Conservation (phyloP, 306 rosid genomes). For the Crataegus laevigata region DNA sequence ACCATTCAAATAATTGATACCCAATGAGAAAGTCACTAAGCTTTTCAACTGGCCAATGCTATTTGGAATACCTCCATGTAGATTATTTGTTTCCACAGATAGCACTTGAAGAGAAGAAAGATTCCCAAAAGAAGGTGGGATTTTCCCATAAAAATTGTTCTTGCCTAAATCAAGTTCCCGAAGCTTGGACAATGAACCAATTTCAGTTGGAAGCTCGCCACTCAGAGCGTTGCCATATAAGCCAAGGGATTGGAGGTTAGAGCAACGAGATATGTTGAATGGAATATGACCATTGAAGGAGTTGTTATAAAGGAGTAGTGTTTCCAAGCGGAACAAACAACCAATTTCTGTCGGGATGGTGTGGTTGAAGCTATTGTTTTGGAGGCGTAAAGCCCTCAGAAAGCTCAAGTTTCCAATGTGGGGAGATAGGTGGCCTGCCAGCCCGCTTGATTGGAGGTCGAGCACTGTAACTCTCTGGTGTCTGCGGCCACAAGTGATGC, state of each 20-base stretch:
- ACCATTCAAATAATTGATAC: constrained; percentile 11
- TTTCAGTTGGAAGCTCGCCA: not conserved
- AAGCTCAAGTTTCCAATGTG: constrained; percentile 11
- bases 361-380: not conserved
- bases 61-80: constrained; percentile 23
- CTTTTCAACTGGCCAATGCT: constrained; percentile 17
- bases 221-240: not conserved
- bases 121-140: constrained; percentile 19
- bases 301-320: not conserved
- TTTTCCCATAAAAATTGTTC: constrained; percentile 15
- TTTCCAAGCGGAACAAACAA: not conserved
- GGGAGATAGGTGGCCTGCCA: no score
- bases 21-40: not conserved
- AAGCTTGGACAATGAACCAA: constrained; percentile 8
- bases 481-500: no score
- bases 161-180: not conserved
- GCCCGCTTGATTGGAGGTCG: no score
- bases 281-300: constrained; percentile 21
- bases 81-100: not conserved
- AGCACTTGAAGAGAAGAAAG: not conserved
- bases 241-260: not conserved
- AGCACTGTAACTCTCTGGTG: no score
- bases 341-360: constrained; percentile 19
- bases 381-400: no score
- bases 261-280: constrained; percentile 1